Conservation (phyloP, 2,329 filamentous ascomycete species). For the Helotiales sp. region DNA sequence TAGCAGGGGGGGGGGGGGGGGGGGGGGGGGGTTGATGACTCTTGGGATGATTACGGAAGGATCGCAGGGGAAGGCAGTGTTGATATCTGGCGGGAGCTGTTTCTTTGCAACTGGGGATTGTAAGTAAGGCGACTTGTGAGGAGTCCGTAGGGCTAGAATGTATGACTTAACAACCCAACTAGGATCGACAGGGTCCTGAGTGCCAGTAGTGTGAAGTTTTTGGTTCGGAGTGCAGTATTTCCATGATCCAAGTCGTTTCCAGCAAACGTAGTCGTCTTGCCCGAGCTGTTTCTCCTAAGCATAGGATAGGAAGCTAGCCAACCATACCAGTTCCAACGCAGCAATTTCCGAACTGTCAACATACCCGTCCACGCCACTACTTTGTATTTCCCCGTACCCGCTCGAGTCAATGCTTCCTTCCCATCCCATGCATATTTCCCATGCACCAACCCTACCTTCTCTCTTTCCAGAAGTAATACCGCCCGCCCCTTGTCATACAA, state of each 20-base stretch:
- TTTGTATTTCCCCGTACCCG: background rate
- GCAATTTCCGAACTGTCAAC: background rate
- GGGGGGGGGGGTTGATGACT: slow-evolving; percentile 1
- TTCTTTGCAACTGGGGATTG: slow-evolving; percentile 26
- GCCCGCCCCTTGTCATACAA: background rate
- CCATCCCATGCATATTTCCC: background rate
- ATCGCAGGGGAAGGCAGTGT: slow-evolving; percentile 15
- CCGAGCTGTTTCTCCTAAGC: too few relatives aligned
- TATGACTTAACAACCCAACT: slow-evolving; percentile 27
- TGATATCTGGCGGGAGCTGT: slow-evolving; percentile 25
- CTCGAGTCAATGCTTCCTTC: slow-evolving; percentile 18
- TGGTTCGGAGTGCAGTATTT: background rate
- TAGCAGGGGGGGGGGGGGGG: background rate
- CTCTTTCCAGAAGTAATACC: background rate
- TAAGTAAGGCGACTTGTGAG: slow-evolving; percentile 33
- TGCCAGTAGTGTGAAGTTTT: background rate
- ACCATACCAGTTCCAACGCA: background rate
- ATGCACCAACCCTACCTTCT: background rate
- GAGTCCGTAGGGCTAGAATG: slow-evolving; percentile 32
- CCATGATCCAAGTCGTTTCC: background rate
- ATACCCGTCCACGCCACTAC: too few relatives aligned
- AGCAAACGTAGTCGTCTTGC: background rate
- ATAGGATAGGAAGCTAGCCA: too few relatives aligned
- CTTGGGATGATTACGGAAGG: slow-evolving; percentile 20
- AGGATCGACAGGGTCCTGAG: background rate